A percentile compares a stretch with the other conserved stretches of the same genome.
Conservation (phyloP, 257 asterid species). For the Agastache rugosa region DNA sequence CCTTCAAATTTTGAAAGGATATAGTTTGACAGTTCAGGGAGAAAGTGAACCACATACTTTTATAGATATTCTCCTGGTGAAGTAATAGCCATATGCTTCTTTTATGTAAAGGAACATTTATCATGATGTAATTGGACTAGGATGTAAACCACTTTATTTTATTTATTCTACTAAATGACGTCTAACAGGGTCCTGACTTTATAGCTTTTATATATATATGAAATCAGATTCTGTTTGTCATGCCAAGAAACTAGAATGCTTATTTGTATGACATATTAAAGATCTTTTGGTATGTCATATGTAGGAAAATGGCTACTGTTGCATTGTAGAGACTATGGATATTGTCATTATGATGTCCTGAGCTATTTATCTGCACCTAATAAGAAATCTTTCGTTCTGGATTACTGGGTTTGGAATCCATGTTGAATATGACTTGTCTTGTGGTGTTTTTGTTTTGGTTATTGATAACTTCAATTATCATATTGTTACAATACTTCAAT, state of each 20-base stretch:
- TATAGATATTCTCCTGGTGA: background rate
- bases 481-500: conserved; percentile 1
- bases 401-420: conserved; percentile 29
- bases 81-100: no score
- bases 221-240: background rate
- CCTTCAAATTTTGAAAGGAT: background rate
- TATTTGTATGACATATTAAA: background rate
- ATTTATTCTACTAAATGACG: background rate
- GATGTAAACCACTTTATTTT: conserved; percentile 3
- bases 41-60: background rate
- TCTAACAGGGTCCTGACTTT: background rate
- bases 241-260: conserved; percentile 4
- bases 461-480: background rate
- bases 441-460: background rate
- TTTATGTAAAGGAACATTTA: no score
- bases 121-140: background rate
- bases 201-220: conserved; percentile 8
- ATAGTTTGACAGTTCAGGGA: background rate
- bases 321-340: background rate
- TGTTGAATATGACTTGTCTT: conserved; percentile 8
- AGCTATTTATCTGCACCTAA: conserved; percentile 12
- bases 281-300: conserved; percentile 22
- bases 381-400: conserved; percentile 3
- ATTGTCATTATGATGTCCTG: conserved; percentile 3
- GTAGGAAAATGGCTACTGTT: conserved; percentile 8